These are phyloP conservation scores for Penstemon eatonii DNA, from an alignment of 257 asterid species.

Conservation along the genomic window DNA sequence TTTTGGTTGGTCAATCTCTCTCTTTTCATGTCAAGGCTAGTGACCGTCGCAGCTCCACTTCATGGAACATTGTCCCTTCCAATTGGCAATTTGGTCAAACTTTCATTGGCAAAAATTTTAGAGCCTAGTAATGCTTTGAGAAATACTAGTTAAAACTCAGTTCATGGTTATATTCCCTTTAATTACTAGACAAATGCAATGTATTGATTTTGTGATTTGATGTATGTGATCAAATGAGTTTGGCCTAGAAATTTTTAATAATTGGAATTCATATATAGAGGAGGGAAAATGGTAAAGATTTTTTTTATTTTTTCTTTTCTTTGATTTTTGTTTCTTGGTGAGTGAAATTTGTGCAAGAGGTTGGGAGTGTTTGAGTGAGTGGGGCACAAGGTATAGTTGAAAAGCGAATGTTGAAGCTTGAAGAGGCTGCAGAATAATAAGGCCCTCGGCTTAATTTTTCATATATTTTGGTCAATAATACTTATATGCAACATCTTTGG, in stretches of 20 bases:
- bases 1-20: conserved; percentile 53
- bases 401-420: conserved; percentile 36
- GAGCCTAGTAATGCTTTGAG: conserved; percentile 23
- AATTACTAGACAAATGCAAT: neutral
- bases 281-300: neutral
- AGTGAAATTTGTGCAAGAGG: conserved; percentile 24
- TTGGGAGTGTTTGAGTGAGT: conserved; percentile 23
- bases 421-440: conserved; percentile 47
- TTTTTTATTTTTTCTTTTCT: neutral
- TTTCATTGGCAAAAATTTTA: conserved; percentile 57
- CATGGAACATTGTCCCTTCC: conserved; percentile 63
- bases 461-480: neutral
- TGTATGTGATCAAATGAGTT: neutral
- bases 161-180: too few species aligned
- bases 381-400: conserved; percentile 1
- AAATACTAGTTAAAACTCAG: too few species aligned
- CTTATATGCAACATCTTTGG: too few species aligned
- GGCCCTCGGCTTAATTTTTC: conserved; percentile 48
- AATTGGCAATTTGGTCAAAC: conserved; percentile 85
- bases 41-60: conserved; percentile 58
- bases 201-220: neutral
- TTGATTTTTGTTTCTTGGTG: neutral
- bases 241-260: neutral
- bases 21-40: conserved; percentile 68
- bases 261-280: too few species aligned